Percentiles rank a stretch among this genome's conserved stretches.
These are phyloP conservation scores for Mimosa bimucronata DNA, from an alignment of 306 rosid genomes.

Conservation along the genomic window DNA sequence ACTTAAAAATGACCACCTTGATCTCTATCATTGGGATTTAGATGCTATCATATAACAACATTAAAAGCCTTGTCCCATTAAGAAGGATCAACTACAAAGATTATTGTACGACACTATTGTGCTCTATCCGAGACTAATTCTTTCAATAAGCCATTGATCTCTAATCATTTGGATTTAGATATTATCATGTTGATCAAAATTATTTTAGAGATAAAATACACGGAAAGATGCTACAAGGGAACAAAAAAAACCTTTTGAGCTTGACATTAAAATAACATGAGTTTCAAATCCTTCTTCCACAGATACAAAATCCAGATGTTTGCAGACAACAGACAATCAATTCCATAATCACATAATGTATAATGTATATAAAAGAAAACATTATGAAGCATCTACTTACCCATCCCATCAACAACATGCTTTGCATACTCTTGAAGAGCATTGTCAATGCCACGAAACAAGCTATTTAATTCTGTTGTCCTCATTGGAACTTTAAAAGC, in stretches of 20 bases:
- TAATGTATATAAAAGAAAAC: slow-evolving; percentile 27
- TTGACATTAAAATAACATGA: neutral
- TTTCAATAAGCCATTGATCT: neutral
- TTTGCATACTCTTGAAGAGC: slow-evolving; percentile 89
- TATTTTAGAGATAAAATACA: neutral
- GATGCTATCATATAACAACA: neutral
- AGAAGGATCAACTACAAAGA: neutral
- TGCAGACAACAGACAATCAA: neutral
- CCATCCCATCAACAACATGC: slow-evolving; percentile 68
- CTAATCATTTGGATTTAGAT: neutral
- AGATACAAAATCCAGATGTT: slow-evolving; percentile 27
- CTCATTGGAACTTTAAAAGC: slow-evolving; percentile 97
- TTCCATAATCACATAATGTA: slow-evolving; percentile 22
- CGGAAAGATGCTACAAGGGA: neutral
- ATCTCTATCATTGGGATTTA: slow-evolving; percentile 25
- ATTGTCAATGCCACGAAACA: slow-evolving; percentile 96
- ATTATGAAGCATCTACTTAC: slow-evolving; percentile 50
- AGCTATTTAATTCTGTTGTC: slow-evolving; percentile 77
- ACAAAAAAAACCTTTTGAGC: neutral
- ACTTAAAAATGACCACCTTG: neutral
- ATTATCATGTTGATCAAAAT: neutral
- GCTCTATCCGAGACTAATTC: neutral
- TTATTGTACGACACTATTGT: neutral
- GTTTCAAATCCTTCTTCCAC: slow-evolving; percentile 16
- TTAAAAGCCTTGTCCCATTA: neutral